Conservation (phyloP, 495 filamentous ascomycete genomes). For the Neurospora sp. region DNA sequence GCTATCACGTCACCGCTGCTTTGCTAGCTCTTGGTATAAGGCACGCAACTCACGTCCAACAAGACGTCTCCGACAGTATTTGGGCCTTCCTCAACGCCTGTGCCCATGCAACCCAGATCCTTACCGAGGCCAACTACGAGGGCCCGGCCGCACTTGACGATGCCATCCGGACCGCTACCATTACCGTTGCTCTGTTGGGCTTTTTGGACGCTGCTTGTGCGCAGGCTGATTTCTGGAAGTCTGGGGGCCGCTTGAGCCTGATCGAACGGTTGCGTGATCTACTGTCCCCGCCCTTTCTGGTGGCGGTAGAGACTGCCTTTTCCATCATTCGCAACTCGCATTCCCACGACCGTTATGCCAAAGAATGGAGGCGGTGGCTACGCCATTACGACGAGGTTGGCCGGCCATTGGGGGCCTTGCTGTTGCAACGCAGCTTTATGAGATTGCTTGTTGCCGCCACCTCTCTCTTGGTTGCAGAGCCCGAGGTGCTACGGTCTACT, state of each 20-base stretch:
- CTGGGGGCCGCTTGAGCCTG: constrained; percentile 57
- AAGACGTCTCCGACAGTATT: constrained; percentile 49
- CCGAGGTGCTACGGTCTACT: constrained; percentile 45
- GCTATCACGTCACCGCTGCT: constrained; percentile 65
- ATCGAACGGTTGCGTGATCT: constrained; percentile 59
- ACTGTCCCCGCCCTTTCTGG: constrained; percentile 72
- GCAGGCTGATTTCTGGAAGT: constrained; percentile 68
- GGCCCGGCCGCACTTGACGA: constrained; percentile 49
- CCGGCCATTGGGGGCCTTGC: constrained; percentile 82
- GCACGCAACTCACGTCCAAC: constrained; percentile 50
- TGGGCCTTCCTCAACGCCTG: constrained; percentile 60
- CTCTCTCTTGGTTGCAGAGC: constrained; percentile 56
- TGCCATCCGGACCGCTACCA: constrained; percentile 55
- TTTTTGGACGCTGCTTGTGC: constrained; percentile 74
- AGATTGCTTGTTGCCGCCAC: constrained; percentile 69
- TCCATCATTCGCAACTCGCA: constrained; percentile 67
- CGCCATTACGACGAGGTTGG: constrained; percentile 72
- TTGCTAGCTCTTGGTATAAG: constrained; percentile 67
- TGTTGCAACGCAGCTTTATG: constrained; percentile 79
- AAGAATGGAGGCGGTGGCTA: constrained; percentile 73
- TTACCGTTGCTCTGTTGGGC: constrained; percentile 73
- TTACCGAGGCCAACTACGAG: constrained; percentile 39
- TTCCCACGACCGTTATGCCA: constrained; percentile 37
- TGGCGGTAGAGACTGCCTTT: constrained; percentile 75
- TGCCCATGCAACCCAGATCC: constrained; percentile 34